Conservation (phyloP, 768 basidiomycete species). For the Tricholomella constricta region DNA sequence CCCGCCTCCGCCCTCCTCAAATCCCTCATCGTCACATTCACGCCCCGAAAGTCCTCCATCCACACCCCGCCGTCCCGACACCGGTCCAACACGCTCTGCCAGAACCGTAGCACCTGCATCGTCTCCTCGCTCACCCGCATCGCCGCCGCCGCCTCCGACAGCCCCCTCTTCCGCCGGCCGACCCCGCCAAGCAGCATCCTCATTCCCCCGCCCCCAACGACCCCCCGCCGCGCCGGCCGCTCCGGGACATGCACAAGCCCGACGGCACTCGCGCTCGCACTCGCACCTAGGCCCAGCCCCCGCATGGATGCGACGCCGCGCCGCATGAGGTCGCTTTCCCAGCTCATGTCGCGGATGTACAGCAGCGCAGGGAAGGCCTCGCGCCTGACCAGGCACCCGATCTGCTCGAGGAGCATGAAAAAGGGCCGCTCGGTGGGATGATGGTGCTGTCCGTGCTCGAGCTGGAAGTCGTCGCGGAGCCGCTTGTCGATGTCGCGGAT, state of each 20-base stretch:
- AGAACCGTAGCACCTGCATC: constrained; percentile 38
- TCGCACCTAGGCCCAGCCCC: constrained; percentile 2
- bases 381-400: constrained; percentile 55
- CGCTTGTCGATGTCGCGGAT: constrained; percentile 72
- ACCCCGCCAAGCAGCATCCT: background rate
- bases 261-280: constrained; percentile 4
- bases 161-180: background rate
- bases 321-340: constrained; percentile 57
- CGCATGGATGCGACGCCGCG: constrained; percentile 19
- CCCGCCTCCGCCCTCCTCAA: constrained; percentile 27
- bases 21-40: constrained; percentile 53
- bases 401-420: constrained; percentile 66
- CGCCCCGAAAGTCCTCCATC: constrained; percentile 65
- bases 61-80: constrained; percentile 59
- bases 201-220: background rate
- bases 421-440: constrained; percentile 36
- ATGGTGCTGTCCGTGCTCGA: background rate
- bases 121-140: constrained; percentile 12
- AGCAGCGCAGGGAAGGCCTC: constrained; percentile 64
- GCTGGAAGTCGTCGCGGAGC: constrained; percentile 43
- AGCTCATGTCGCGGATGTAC: constrained; percentile 68
- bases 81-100: constrained; percentile 47
- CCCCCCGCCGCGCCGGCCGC: background rate
- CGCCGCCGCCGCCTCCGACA: background rate
- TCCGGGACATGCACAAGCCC: constrained; percentile 1